A percentile compares a stretch with the other conserved stretches of the same genome.
Evolutionary conservation across 1,139 yeast species (phyloP).

Genomic region (Hemisphaericaspora xylofermentans): DNA sequence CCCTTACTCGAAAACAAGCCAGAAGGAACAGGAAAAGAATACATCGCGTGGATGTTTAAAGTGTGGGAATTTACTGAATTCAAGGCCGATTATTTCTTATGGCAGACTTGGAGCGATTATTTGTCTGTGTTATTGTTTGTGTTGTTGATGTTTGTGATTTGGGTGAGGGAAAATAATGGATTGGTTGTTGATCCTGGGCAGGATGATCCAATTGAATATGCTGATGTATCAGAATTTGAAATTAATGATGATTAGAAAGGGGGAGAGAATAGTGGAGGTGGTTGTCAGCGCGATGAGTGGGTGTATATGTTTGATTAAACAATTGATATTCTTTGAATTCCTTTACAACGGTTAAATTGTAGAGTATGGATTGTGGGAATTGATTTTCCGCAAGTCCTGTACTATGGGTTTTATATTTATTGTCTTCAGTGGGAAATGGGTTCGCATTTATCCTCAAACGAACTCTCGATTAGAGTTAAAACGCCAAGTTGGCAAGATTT

Average conservation of each 20-base stretch:
- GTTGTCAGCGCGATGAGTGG: background rate
- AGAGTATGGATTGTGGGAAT: too few relatives aligned
- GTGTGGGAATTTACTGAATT: slow-evolving; percentile 5
- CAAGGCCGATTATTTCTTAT: background rate
- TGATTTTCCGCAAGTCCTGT: too few relatives aligned
- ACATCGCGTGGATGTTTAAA: slow-evolving; percentile 2
- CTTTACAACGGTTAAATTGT: too few relatives aligned
- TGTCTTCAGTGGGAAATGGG: too few relatives aligned
- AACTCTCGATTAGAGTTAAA: too few relatives aligned
- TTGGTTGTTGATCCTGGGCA: slow-evolving; percentile 25
- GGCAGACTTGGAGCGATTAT: slow-evolving; percentile 16
- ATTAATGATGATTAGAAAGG: slow-evolving; percentile 21
- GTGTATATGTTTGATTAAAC: background rate
- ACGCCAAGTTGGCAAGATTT: too few relatives aligned
- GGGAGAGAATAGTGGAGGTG: slow-evolving; percentile 8
- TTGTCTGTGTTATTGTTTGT: slow-evolving; percentile 21
- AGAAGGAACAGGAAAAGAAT: background rate
- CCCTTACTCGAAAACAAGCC: background rate
- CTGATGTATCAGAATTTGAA: slow-evolving; percentile 21
- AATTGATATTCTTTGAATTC: too few relatives aligned
- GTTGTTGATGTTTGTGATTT: slow-evolving; percentile 28
- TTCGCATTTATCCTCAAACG: too few relatives aligned
- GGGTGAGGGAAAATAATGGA: slow-evolving; percentile 39
- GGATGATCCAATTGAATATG: slow-evolving; percentile 17
- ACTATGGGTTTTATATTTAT: too few relatives aligned